Conservation (phyloP, 805 yeast species). For the Teunomyces gatunensis region DNA sequence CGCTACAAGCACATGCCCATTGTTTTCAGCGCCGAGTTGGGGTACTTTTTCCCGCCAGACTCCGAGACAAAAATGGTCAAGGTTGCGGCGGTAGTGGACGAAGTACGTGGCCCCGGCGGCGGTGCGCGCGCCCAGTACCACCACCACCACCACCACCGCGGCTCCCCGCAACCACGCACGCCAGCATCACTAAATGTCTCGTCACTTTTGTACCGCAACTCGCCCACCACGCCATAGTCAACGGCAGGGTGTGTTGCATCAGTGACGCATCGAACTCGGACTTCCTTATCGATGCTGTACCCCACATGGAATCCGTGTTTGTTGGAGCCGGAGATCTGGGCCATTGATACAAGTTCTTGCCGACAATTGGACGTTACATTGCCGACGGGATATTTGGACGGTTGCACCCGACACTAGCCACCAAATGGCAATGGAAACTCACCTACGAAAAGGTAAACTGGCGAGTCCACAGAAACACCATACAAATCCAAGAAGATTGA, state of each 20-base stretch:
- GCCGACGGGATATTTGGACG: not conserved
- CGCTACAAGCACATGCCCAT: not conserved
- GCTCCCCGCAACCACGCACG: conserved; percentile 1
- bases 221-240: not conserved
- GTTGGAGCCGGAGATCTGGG: conserved; percentile 2
- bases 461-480: not conserved
- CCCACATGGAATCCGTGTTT: not conserved
- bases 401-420: not conserved
- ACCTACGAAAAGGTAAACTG: not conserved
- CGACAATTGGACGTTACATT: conserved; percentile 1
- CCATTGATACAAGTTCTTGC: not conserved
- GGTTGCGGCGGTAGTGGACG: not conserved
- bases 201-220: conserved; percentile 1
- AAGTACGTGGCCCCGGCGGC: not conserved
- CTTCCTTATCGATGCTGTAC: not conserved
- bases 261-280: conserved; percentile 2
- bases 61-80: not conserved
- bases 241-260: not conserved
- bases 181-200: conserved; percentile 1
- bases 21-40: not conserved
- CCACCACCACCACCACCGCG: not conserved
- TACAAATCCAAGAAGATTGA: not conserved
- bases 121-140: not conserved
- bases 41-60: conserved; percentile 2
- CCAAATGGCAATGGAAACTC: not conserved